A percentile compares a stretch with the other conserved stretches of the same genome.
Conservation (phyloP, 345 rosid genomes). For the Physaria fendleri region DNA sequence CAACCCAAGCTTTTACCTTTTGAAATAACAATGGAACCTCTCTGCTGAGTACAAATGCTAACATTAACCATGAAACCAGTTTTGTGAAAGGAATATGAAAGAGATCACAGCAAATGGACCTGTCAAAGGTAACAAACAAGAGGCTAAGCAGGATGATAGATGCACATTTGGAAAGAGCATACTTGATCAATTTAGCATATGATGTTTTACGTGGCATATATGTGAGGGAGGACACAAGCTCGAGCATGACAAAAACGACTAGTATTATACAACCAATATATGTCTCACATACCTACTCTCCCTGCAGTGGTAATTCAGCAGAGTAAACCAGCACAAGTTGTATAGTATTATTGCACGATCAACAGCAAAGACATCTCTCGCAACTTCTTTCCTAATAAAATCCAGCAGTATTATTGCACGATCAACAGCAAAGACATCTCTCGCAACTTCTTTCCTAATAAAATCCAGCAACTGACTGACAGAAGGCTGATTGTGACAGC, state of each 20-base stretch:
- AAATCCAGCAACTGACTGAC: too few species aligned
- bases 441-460: too few species aligned
- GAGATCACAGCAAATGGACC: constrained; percentile 60
- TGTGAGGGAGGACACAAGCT: constrained; percentile 8
- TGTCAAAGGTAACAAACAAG: constrained; percentile 32
- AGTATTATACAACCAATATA: background rate
- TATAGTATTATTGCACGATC: constrained; percentile 68
- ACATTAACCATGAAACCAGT: constrained; percentile 56
- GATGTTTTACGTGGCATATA: constrained; percentile 5
- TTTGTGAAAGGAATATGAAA: constrained; percentile 42
- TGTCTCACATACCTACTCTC: constrained; percentile 46
- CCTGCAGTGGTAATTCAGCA: constrained; percentile 46
- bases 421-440: too few species aligned
- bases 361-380: constrained; percentile 53
- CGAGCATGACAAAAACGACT: background rate
- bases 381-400: constrained; percentile 53
- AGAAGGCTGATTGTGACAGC: constrained; percentile 28
- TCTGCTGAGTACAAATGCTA: constrained; percentile 74
- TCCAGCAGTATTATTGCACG: too few species aligned
- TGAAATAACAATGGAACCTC: constrained; percentile 69
- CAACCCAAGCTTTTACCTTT: constrained; percentile 47
- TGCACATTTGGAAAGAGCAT: background rate
- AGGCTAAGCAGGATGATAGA: constrained; percentile 7
- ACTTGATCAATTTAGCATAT: constrained; percentile 15
- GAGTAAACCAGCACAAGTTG: constrained; percentile 52